These are phyloP conservation scores for Sarocladium oryzae DNA, from an alignment of 2,329 filamentous ascomycete genomes.

Conservation along the genomic window DNA sequence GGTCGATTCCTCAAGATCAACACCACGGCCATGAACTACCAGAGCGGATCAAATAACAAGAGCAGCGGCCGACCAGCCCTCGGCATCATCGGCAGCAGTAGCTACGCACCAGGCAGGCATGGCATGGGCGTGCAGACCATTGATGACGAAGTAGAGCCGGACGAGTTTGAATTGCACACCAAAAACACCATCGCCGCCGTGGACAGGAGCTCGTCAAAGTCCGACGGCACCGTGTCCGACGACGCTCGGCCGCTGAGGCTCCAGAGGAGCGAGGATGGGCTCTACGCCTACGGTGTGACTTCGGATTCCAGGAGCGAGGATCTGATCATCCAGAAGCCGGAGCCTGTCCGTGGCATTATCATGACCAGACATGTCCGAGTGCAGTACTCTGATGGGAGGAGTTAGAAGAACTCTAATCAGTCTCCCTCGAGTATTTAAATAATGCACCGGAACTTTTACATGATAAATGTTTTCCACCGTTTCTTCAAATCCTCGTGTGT, in stretches of 20 bases:
- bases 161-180: slow-evolving; percentile 11
- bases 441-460: no score
- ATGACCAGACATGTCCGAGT: background rate
- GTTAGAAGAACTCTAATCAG: no score
- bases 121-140: background rate
- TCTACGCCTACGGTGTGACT: background rate
- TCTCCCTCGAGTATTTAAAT: no score
- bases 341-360: background rate
- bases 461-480: no score
- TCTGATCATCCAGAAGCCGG: slow-evolving; percentile 4
- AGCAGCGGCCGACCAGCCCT: slow-evolving; percentile 7
- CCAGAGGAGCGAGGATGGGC: background rate
- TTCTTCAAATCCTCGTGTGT: no score
- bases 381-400: background rate
- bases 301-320: slow-evolving; percentile 6
- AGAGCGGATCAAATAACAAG: slow-evolving; percentile 6
- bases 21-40: slow-evolving; percentile 12
- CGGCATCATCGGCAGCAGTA: slow-evolving; percentile 3
- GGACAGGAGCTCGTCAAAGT: no score
- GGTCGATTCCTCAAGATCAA: slow-evolving; percentile 17
- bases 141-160: slow-evolving; percentile 1
- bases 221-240: background rate
- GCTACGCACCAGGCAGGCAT: background rate
- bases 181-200: no score
- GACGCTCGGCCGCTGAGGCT: background rate